Conservation (phyloP, 1,284 basidiomycete genomes). For the Rhodotorula sp. region DNA sequence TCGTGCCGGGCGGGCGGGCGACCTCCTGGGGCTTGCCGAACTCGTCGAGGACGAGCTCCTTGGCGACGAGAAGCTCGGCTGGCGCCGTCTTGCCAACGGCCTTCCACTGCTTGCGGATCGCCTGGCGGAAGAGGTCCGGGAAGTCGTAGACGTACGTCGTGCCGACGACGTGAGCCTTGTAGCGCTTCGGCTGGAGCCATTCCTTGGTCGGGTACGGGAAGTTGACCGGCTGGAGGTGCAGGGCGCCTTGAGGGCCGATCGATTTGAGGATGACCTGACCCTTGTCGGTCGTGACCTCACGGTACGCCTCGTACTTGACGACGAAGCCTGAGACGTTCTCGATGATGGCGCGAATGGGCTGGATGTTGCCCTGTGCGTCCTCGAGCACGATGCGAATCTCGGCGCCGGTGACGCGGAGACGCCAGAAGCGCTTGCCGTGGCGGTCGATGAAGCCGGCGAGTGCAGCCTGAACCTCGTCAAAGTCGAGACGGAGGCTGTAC, state of each 20-base stretch:
- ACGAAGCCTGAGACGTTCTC: conserved; percentile 99
- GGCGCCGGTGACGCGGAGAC: conserved; percentile 93
- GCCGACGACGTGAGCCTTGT: conserved; percentile 97
- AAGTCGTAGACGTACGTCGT: conserved; percentile 99
- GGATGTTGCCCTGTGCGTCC: conserved; percentile 86
- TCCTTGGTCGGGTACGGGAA: conserved; percentile 94
- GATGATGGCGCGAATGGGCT: conserved; percentile 94
- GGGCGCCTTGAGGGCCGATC: conserved; percentile 82
- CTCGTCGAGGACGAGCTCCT: conserved; percentile 92
- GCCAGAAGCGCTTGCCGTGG: conserved; percentile 96
- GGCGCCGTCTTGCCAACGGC: conserved; percentile 67
- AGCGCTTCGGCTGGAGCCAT: conserved; percentile 97
- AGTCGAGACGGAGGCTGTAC: conserved; percentile 90
- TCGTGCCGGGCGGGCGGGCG: conserved; percentile 86
- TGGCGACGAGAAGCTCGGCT: conserved; percentile 73
- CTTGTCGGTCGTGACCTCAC: conserved; percentile 94
- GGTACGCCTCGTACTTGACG: conserved; percentile 98
- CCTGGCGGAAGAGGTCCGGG: conserved; percentile 97
- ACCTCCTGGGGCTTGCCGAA: conserved; percentile 86
- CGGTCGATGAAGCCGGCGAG: conserved; percentile 97
- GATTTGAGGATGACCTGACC: conserved; percentile 92
- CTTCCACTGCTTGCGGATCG: conserved; percentile 88
- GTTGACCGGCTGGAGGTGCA: conserved; percentile 89
- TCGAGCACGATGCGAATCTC: conserved; percentile 95
- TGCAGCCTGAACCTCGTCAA: conserved; percentile 92